Conservation (phyloP, 2,329 filamentous ascomycete species). For the Raffaelea albimanens region DNA sequence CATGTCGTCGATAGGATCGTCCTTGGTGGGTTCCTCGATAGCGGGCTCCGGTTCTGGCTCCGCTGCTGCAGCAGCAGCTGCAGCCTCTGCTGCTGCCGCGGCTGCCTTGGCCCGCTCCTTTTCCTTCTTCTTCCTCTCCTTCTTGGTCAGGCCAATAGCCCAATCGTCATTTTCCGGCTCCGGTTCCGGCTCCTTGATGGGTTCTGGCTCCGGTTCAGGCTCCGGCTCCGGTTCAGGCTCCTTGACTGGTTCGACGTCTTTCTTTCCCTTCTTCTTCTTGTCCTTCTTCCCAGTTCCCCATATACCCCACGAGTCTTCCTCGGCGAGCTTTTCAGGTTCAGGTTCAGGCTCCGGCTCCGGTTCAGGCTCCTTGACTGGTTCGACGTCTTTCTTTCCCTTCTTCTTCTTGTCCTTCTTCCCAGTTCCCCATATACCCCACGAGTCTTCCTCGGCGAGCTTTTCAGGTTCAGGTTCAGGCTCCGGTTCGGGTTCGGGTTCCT, state of each 20-base stretch:
- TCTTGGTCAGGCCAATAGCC: slow-evolving; percentile 8
- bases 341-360: slow-evolving; percentile 6
- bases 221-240: slow-evolving; percentile 4
- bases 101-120: too few relatives aligned
- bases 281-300: slow-evolving; percentile 17
- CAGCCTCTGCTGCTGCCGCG: too few relatives aligned
- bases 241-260: slow-evolving; percentile 3
- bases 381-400: slow-evolving; percentile 1
- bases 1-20: neutral
- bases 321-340: slow-evolving; percentile 18
- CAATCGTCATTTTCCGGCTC: slow-evolving; percentile 10
- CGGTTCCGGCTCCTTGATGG: slow-evolving; percentile 12
- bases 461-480: slow-evolving; percentile 17
- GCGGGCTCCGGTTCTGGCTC: slow-evolving; percentile 16
- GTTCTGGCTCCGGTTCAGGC: slow-evolving; percentile 17
- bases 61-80: slow-evolving; percentile 8
- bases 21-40: slow-evolving; percentile 5
- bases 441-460: slow-evolving; percentile 14
- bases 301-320: slow-evolving; percentile 16
- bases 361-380: slow-evolving; percentile 1
- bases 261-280: slow-evolving; percentile 15
- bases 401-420: slow-evolving; percentile 18
- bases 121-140: slow-evolving; percentile 18
- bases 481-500: neutral
- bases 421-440: slow-evolving; percentile 20